Conservation (phyloP, 495 filamentous ascomycete species). For the Cryomyces minteri region DNA sequence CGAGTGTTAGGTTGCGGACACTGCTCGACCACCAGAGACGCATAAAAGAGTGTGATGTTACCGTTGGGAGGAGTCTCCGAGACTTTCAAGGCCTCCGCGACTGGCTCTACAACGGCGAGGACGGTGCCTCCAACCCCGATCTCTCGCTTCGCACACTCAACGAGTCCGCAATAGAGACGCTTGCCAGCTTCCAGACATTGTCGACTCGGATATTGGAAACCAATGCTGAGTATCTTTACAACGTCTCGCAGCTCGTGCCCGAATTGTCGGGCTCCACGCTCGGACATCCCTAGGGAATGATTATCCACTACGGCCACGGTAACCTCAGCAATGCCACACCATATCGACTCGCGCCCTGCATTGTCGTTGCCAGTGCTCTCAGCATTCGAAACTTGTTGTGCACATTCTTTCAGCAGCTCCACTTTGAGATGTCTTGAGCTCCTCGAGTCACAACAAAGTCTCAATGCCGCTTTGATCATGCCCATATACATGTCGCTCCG, state of each 20-base stretch:
- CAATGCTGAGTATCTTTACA: too few species aligned
- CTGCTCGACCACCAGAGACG: conserved; percentile 12
- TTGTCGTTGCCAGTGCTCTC: not conserved
- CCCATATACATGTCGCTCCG: too few species aligned
- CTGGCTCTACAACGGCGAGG: conserved; percentile 47
- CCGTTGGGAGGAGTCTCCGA: conserved; percentile 3
- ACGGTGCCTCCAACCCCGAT: conserved; percentile 45
- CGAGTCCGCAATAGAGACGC: conserved; percentile 34
- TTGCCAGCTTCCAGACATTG: too few species aligned
- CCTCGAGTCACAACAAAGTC: not conserved
- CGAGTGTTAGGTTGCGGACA: conserved; percentile 13
- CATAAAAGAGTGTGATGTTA: conserved; percentile 7
- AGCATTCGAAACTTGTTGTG: not conserved
- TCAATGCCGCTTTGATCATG: too few species aligned
- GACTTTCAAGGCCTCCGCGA: conserved; percentile 33
- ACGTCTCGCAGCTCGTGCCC: too few species aligned
- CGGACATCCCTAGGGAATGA: too few species aligned
- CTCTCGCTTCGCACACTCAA: conserved; percentile 39
- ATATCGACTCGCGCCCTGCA: not conserved
- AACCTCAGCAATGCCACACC: too few species aligned
- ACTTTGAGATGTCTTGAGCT: conserved; percentile 1
- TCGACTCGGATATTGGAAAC: too few species aligned
- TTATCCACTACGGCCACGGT: too few species aligned
- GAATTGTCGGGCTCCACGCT: too few species aligned
- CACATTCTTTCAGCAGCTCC: conserved; percentile 3